These are phyloP conservation scores for Vaccinium vitisidaea DNA, from an alignment of 148 eudicot genomes.

Conservation along the genomic window DNA sequence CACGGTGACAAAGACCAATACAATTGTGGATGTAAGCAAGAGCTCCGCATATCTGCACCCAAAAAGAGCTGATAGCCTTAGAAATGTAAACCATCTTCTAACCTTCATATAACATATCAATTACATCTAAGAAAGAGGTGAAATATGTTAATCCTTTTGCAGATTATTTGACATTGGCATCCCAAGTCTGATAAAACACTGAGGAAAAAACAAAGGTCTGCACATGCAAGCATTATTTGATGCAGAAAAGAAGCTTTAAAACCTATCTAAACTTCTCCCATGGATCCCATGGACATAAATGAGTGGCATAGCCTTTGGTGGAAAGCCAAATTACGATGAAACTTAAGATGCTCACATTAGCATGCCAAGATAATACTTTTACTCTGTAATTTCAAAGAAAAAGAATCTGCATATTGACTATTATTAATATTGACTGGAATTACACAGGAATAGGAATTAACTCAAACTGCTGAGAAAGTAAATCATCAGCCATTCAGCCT, in stretches of 20 bases:
- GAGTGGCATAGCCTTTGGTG: too few species aligned
- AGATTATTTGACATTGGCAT: background rate
- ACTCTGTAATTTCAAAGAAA: too few species aligned
- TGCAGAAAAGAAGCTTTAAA: background rate
- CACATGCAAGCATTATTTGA: conserved; percentile 5
- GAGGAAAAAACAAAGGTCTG: background rate
- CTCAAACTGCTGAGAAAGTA: too few species aligned
- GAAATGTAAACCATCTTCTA: background rate
- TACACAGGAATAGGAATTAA: too few species aligned
- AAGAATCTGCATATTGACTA: too few species aligned
- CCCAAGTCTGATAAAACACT: background rate
- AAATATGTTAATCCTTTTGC: background rate
- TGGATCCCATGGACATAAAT: background rate
- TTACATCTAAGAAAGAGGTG: background rate
- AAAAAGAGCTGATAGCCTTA: background rate
- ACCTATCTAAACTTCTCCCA: background rate
- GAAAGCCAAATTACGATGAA: too few species aligned
- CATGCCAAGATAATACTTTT: too few species aligned
- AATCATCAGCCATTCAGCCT: too few species aligned
- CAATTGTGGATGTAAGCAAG: conserved; percentile 58
- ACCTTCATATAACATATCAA: background rate
- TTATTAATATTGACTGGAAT: too few species aligned
- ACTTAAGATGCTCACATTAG: too few species aligned
- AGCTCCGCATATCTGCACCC: conserved; percentile 24
- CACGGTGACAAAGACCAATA: conserved; percentile 75